A percentile compares a stretch with the other conserved stretches of the same genome.
phyloP scores from a whole-genome alignment of 495 filamentous ascomycete genomes.

The Trichoderma asperelloides region DNA sequence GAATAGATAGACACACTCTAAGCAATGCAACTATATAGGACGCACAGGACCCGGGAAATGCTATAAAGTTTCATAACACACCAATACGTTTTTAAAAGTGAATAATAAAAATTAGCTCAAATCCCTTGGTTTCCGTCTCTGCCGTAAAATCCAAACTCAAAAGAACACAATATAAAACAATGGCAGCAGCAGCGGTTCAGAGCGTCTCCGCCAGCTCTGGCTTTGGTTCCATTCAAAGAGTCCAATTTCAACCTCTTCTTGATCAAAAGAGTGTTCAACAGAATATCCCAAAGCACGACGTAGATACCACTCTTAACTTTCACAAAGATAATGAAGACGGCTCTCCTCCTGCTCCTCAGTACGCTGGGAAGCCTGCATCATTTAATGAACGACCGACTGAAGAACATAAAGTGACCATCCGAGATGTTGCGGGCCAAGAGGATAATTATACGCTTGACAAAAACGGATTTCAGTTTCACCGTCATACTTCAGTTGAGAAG shows the following conservation, averaged over 20 bases:
- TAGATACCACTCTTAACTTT: slow-evolving; percentile 51
- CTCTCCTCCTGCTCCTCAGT: slow-evolving; percentile 40
- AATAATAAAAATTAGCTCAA: background rate
- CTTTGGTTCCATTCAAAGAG: background rate
- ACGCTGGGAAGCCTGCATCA: slow-evolving; percentile 40
- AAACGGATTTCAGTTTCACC: slow-evolving; percentile 33
- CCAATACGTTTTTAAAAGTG: background rate
- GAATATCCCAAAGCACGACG: slow-evolving; percentile 24
- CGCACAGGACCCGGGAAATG: background rate
- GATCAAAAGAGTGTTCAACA: background rate
- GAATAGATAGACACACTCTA: background rate
- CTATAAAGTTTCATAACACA: background rate
- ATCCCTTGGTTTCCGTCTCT: background rate
- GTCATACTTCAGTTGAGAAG: slow-evolving; percentile 37
- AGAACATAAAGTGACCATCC: slow-evolving; percentile 28
- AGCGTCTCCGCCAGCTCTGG: background rate
- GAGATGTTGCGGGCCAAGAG: slow-evolving; percentile 31
- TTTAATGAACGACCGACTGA: slow-evolving; percentile 33
- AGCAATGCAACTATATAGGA: background rate
- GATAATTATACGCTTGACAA: slow-evolving; percentile 32
- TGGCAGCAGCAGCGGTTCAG: slow-evolving; percentile 12
- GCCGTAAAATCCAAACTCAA: background rate
- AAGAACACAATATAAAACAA: background rate
- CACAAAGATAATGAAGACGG: slow-evolving; percentile 52
- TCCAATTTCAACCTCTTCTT: background rate